These are phyloP conservation scores for Phytopythium vexans DNA, from an alignment of 352 stramenopile genomes.

Conservation along the genomic window DNA sequence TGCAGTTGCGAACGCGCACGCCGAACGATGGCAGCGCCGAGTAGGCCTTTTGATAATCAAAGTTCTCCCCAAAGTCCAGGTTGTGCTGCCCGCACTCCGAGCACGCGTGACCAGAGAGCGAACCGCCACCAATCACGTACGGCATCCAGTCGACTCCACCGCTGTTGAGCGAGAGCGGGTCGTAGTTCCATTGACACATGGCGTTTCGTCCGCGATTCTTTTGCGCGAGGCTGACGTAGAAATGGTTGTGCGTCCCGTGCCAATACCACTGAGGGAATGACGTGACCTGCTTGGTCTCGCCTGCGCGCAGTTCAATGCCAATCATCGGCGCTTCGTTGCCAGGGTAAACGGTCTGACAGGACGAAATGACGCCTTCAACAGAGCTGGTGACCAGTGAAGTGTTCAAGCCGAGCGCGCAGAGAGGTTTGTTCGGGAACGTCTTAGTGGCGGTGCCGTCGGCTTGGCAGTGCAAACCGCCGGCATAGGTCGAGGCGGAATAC, in stretches of 20 bases:
- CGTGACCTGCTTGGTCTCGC: slow-evolving; percentile 7
- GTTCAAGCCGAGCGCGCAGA: slow-evolving; percentile 3
- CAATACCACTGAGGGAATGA: slow-evolving; percentile 9
- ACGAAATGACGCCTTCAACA: slow-evolving; percentile 3
- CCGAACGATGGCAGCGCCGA: slow-evolving; percentile 2
- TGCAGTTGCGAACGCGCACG: slow-evolving; percentile 8
- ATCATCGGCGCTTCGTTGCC: slow-evolving; percentile 8
- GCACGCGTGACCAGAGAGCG: slow-evolving; percentile 3
- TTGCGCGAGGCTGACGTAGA: slow-evolving; percentile 5
- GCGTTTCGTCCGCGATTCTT: neutral
- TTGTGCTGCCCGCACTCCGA: slow-evolving; percentile 9
- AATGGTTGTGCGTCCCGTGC: slow-evolving; percentile 7
- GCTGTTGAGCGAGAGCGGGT: slow-evolving; percentile 6
- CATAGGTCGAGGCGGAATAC: slow-evolving; percentile 5
- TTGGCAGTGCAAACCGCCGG: slow-evolving; percentile 3
- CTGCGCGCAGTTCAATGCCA: slow-evolving; percentile 1
- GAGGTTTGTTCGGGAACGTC: slow-evolving; percentile 3
- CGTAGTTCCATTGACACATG: slow-evolving; percentile 7
- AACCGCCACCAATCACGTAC: slow-evolving; percentile 4
- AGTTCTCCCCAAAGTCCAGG: slow-evolving; percentile 7
- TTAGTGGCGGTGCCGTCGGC: slow-evolving; percentile 2
- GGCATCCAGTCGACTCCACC: slow-evolving; percentile 6
- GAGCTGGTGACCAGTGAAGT: slow-evolving; percentile 4
- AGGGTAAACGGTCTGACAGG: slow-evolving; percentile 6
- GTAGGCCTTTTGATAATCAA: slow-evolving; percentile 4